phyloP scores from a whole-genome alignment of 352 stramenopile genomes.

The Elongisporangium anandrum region DNA sequence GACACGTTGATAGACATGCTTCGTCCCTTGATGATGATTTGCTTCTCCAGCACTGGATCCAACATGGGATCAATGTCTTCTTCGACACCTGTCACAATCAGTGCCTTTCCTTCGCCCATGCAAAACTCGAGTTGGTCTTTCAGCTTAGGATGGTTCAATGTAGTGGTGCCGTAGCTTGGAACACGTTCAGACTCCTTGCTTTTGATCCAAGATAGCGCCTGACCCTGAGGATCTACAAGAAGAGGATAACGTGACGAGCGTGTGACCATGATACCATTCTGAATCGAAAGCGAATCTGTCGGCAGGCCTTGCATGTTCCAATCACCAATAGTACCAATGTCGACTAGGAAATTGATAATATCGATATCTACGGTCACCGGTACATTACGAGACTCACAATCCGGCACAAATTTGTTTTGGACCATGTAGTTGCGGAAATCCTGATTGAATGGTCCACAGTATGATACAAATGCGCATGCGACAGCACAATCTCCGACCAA shows the following conservation, averaged over 20 bases:
- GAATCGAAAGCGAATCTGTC: constrained; percentile 95
- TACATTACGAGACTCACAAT: constrained; percentile 90
- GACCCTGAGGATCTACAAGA: constrained; percentile 96
- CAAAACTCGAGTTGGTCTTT: constrained; percentile 98
- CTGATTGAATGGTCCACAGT: constrained; percentile 98
- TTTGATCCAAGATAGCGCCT: constrained; percentile 97
- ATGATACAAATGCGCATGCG: constrained; percentile 96
- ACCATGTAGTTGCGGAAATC: constrained; percentile 97
- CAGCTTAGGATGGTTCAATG: constrained; percentile 95
- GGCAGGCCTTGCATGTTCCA: constrained; percentile 98
- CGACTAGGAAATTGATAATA: constrained; percentile 96
- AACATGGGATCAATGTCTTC: constrained; percentile 99
- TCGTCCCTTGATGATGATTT: constrained; percentile 95
- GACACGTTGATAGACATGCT: constrained; percentile 97
- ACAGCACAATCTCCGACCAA: constrained; percentile 97
- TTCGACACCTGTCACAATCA: constrained; percentile 95
- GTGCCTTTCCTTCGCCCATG: constrained; percentile 94
- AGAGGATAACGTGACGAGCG: constrained; percentile 94
- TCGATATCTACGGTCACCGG: constrained; percentile 95
- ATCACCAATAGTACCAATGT: constrained; percentile 96
- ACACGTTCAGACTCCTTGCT: constrained; percentile 93
- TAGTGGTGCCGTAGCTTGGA: constrained; percentile 93
- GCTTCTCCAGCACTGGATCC: constrained; percentile 96
- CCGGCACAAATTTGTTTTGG: constrained; percentile 94
- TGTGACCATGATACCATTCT: constrained; percentile 99